Conservation (phyloP, 2,329 filamentous ascomycete genomes). For the Penicillium sp. region DNA sequence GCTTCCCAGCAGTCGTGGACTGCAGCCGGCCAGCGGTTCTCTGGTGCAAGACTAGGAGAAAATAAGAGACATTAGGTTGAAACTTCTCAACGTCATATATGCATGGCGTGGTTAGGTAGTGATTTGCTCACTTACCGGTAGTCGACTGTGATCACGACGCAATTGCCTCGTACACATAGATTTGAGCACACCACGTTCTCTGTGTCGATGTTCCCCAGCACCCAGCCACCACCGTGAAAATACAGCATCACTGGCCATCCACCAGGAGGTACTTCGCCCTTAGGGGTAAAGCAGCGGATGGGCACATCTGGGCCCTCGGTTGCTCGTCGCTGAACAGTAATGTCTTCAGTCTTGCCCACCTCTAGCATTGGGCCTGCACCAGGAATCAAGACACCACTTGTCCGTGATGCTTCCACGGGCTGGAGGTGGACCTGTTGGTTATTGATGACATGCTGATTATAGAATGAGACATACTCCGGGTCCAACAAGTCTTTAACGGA, state of each 20-base stretch:
- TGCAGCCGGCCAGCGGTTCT: conserved; percentile 56
- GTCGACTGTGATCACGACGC: conserved; percentile 56
- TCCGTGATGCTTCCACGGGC: conserved; percentile 51
- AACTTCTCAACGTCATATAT: background rate
- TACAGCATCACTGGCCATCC: conserved; percentile 59
- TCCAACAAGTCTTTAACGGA: conserved; percentile 48
- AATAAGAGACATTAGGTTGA: background rate
- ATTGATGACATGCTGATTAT: conserved; percentile 52
- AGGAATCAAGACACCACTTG: conserved; percentile 52
- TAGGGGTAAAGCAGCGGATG: conserved; percentile 53
- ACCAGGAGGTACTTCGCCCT: conserved; percentile 39
- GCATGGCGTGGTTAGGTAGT: background rate
- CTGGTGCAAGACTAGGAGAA: conserved; percentile 51
- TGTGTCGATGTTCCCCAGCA: conserved; percentile 56
- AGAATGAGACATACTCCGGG: conserved; percentile 53
- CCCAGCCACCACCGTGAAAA: conserved; percentile 60
- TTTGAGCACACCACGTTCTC: conserved; percentile 59
- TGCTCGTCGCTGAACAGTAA: conserved; percentile 43
- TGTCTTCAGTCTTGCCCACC: conserved; percentile 49
- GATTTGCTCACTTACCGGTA: conserved; percentile 46
- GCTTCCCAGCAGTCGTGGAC: conserved; percentile 58
- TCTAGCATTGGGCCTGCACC: conserved; percentile 50
- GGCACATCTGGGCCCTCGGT: conserved; percentile 49
- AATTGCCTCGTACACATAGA: conserved; percentile 50
- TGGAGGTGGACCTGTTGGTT: conserved; percentile 56